A percentile compares a stretch with the other conserved stretches of the same genome.
Conservation (phyloP, 2,329 filamentous ascomycete genomes). For the Meredithiella fracta region DNA sequence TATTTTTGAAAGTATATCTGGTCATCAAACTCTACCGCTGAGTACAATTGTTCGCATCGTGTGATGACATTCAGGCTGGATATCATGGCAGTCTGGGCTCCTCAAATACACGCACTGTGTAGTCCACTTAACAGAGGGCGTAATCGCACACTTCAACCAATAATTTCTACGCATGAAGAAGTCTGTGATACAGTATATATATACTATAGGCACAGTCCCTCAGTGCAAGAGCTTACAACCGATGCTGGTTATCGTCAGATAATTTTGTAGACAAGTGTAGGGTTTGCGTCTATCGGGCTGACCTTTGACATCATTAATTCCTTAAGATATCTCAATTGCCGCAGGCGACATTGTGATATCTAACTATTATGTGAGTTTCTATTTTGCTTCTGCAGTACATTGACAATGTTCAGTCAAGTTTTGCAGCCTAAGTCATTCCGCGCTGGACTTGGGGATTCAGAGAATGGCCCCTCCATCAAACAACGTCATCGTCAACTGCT, state of each 20-base stretch:
- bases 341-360: background rate
- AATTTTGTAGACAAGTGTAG: conserved; percentile 6
- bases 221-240: too few species aligned
- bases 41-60: too few species aligned
- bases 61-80: background rate
- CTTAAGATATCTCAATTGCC: background rate
- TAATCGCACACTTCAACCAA: background rate
- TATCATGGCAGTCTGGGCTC: background rate
- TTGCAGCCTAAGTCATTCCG: background rate
- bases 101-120: conserved; percentile 5
- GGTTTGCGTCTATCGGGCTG: too few species aligned
- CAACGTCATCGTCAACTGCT: background rate
- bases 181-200: background rate
- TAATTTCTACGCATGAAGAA: background rate
- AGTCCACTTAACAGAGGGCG: background rate
- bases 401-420: background rate
- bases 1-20: background rate
- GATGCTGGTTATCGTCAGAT: conserved; percentile 5
- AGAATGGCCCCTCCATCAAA: background rate
- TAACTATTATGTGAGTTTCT: background rate
- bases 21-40: too few species aligned
- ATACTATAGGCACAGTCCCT: background rate
- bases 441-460: too few species aligned
- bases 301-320: background rate
- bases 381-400: background rate